Conservation (phyloP, 805 yeast species). For the Sungouiozyma intestinalis region DNA sequence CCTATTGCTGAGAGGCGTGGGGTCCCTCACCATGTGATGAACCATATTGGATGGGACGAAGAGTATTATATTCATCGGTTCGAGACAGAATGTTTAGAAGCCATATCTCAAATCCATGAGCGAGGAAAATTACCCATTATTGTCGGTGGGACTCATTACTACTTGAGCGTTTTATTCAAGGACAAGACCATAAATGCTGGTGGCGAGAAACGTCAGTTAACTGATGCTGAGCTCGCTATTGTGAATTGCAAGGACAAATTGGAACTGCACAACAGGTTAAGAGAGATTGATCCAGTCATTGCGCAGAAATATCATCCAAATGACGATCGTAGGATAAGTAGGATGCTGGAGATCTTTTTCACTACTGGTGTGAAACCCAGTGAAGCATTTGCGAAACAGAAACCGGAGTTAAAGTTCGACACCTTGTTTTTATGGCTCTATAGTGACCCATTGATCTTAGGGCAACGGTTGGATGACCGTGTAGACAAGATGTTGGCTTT, state of each 20-base stretch:
- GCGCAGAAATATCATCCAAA: conserved; percentile 85
- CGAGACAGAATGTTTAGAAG: conserved; percentile 52
- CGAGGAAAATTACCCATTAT: conserved; percentile 73
- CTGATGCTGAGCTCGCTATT: conserved; percentile 31
- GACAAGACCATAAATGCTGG: conserved; percentile 27
- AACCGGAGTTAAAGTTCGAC: conserved; percentile 44
- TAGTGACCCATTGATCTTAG: conserved; percentile 48
- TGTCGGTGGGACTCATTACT: conserved; percentile 96
- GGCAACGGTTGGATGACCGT: conserved; percentile 56
- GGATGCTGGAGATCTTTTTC: conserved; percentile 74
- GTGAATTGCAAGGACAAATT: conserved; percentile 39
- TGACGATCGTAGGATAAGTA: conserved; percentile 63
- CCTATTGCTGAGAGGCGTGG: conserved; percentile 70
- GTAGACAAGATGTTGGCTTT: conserved; percentile 72
- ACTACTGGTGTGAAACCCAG: conserved; percentile 61
- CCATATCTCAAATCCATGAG: conserved; percentile 53
- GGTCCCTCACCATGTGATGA: conserved; percentile 76
- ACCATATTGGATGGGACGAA: conserved; percentile 70
- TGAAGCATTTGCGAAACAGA: conserved; percentile 57
- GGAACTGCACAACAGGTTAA: conserved; percentile 34
- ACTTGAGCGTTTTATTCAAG: conserved; percentile 66
- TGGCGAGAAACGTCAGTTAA: conserved; percentile 8
- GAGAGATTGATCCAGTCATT: conserved; percentile 54
- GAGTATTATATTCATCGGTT: conserved; percentile 77
- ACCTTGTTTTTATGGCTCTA: conserved; percentile 77